These are phyloP conservation scores for Euptelea pleiosperma DNA, from an alignment of 164 flowering plant genomes.

Conservation along the genomic window DNA sequence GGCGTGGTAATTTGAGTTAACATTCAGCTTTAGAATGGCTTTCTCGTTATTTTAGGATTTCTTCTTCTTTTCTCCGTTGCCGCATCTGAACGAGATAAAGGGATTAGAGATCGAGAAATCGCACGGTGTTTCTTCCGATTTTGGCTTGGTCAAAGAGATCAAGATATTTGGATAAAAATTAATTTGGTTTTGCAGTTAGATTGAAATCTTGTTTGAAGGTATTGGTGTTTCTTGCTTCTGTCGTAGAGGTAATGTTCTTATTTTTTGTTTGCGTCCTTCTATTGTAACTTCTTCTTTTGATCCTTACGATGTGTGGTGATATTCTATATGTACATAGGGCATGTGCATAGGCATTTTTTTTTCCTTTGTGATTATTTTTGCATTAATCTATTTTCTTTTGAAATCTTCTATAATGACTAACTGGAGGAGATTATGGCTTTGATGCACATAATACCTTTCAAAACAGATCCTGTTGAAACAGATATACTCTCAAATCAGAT, in stretches of 20 bases:
- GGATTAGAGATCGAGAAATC: conserved; percentile 5
- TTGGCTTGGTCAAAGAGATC: too few relatives aligned
- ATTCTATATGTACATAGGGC: too few relatives aligned
- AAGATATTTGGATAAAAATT: background rate
- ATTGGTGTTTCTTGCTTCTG: background rate
- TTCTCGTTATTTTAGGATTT: conserved; percentile 8
- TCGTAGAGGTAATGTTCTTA: conserved; percentile 5
- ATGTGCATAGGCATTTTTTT: too few relatives aligned
- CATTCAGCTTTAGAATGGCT: conserved; percentile 12
- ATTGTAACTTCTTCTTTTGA: too few relatives aligned
- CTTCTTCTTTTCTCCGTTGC: background rate
- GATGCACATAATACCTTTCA: too few relatives aligned
- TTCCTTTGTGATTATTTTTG: too few relatives aligned
- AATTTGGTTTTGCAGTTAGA: background rate
- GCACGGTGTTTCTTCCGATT: background rate
- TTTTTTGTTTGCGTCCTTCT: background rate
- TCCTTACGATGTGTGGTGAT: too few relatives aligned
- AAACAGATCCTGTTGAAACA: too few relatives aligned
- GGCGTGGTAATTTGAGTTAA: conserved; percentile 94
- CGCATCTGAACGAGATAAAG: conserved; percentile 6
- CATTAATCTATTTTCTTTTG: too few relatives aligned
- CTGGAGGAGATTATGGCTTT: too few relatives aligned
- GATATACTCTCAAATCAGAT: too few relatives aligned
- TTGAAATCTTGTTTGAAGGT: background rate
- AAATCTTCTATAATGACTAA: too few relatives aligned